Evolutionary conservation across 257 asterid species (phyloP), one percentile per base, ranked within the genome.

Genomic region (Petunia secreta): DNA sequence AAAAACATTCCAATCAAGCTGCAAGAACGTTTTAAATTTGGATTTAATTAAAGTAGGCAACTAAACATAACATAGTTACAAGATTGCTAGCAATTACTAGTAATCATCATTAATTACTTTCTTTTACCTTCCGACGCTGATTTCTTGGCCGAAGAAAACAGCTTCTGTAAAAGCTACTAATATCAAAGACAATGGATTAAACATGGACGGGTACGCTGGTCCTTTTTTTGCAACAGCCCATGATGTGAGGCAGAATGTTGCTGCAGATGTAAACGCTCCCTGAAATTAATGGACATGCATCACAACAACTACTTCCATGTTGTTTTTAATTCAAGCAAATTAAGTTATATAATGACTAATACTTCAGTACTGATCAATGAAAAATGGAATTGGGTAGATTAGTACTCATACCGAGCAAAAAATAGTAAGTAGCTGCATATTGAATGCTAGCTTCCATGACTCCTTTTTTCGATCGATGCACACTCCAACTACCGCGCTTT

Each of bases 131-230:
- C 93, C 94, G 2, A 84, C 5, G 0, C 79, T 69, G 14, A 85
- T 81, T 0, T 65, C 82, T 78, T 80, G 81, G 3, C 87, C 88
- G 0, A 91, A 81, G 50, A 86, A 82, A 43, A 89, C 16, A 11
- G 90, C 86, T 84, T 92, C 97, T 1, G 77, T 2, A 3, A 89
- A 43, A 8, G 93, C 86, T 6, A 91, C 82, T 6, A 83, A 73
- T 68, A 92, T 83, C 2, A 91, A 84, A 0, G 90, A 69, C 40
- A 90, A n/a, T 40, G 97, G 96, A 69, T 90, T 92, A 82, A 90
- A 92, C 91, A 92, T 90, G 1, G 97, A 86, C 10, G 94, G 93
- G 62, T 92, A 92, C 0, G 94, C 88, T 1, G 96, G 94, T 43
- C 96, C 97, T 54, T 75, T 84, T 80, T 83, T 63, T 39, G 88